These are phyloP conservation scores for Hortiboletus rubellus DNA, from an alignment of 1,284 basidiomycete genomes.

Conservation along the genomic window DNA sequence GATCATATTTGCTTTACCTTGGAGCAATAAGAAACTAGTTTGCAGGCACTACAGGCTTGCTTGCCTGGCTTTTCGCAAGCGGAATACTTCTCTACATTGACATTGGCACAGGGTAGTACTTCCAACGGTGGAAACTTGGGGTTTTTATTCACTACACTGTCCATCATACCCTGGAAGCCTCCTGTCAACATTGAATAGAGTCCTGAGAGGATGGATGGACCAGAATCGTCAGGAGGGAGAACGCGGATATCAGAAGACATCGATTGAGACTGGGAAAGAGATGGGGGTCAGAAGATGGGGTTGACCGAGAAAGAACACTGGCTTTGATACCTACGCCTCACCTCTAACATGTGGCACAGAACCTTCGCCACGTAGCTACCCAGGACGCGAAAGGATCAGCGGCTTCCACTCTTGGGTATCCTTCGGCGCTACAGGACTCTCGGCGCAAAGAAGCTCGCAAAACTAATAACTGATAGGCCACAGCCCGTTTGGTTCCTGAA, in stretches of 20 bases:
- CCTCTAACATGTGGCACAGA: constrained; percentile 15
- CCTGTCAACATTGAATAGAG: constrained; percentile 15
- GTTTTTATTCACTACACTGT: constrained; percentile 6
- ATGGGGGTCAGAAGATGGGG: neutral
- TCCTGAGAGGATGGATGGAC: constrained; percentile 4
- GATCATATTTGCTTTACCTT: constrained; percentile 22
- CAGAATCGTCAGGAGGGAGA: constrained; percentile 19
- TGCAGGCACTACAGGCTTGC: constrained; percentile 37
- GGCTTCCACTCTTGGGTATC: constrained; percentile 7
- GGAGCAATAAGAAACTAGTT: constrained; percentile 44
- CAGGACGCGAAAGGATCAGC: constrained; percentile 19
- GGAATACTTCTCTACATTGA: constrained; percentile 14
- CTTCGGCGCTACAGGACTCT: neutral
- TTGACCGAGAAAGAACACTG: neutral
- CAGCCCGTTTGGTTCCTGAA: neutral
- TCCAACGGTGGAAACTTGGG: constrained; percentile 24
- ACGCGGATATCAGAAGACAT: constrained; percentile 21
- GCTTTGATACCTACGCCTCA: constrained; percentile 14
- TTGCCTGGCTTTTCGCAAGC: constrained; percentile 33
- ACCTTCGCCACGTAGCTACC: neutral
- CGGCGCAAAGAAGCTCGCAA: constrained; percentile 8
- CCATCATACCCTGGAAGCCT: constrained; percentile 10
- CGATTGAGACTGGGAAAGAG: neutral
- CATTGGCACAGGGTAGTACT: constrained; percentile 30
- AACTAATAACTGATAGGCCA: neutral